phyloP scores from a whole-genome alignment of 768 basidiomycete genomes.

The Collybiopsis confluens region DNA sequence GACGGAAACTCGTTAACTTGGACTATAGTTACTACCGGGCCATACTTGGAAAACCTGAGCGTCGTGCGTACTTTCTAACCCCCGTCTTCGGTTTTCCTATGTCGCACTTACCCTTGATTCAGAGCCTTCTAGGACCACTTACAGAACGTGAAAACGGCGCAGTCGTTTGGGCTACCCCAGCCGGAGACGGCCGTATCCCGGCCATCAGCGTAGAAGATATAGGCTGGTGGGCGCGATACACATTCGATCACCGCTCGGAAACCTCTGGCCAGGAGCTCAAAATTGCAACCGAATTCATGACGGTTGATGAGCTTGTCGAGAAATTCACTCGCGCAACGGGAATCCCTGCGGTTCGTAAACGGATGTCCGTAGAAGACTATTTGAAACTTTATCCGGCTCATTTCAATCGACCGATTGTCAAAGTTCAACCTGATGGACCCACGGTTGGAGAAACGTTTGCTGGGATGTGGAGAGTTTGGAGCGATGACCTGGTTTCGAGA shows the following conservation, averaged over 20 bases:
- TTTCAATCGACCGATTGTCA: slow-evolving; percentile 27
- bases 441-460: slow-evolving; percentile 38
- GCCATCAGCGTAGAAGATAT: slow-evolving; percentile 37
- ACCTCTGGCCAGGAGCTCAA: slow-evolving; percentile 32
- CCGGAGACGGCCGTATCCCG: slow-evolving; percentile 31
- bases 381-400: slow-evolving; percentile 21
- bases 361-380: slow-evolving; percentile 30
- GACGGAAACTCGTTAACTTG: slow-evolving; percentile 27
- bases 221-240: slow-evolving; percentile 36
- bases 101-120: no score
- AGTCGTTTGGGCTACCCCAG: slow-evolving; percentile 34
- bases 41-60: slow-evolving; percentile 38
- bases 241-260: slow-evolving; percentile 30
- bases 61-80: slow-evolving; percentile 27
- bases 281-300: slow-evolving; percentile 32
- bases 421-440: slow-evolving; percentile 26
- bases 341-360: slow-evolving; percentile 26
- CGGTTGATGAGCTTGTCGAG: slow-evolving; percentile 31
- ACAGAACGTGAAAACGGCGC: slow-evolving; percentile 34
- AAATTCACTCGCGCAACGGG: slow-evolving; percentile 35
- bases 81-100: no score
- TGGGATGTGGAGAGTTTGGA: slow-evolving; percentile 39
- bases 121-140: slow-evolving; percentile 30
- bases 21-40: slow-evolving; percentile 33
- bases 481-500: slow-evolving; percentile 38